Base-by-base conservation (phyloP, 441 rosid genomes). In the Biscutella laevigata region DNA sequence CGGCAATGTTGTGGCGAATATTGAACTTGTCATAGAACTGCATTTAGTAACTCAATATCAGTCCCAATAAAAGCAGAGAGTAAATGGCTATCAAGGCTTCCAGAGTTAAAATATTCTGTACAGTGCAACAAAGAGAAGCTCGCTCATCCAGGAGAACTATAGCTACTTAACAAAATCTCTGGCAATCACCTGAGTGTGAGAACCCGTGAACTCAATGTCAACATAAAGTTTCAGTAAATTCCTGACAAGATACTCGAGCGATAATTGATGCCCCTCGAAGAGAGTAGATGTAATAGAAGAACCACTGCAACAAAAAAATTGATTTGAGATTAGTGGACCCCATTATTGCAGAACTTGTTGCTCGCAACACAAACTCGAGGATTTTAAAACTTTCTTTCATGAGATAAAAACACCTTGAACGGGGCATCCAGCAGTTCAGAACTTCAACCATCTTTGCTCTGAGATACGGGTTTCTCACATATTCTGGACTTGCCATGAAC, bases 361-460 rank as follows among this genome's bases (percentile, higher is more conserved):
- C 61, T 44, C 22, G 52, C 57, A 53, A 59, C 56, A 38, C 19
- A 48, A 46, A 47, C 0, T 20, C n/a, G 51, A 53, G 39, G 6
- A 39, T 24, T 20, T 38, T 4, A 26, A 21, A 53, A 45, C 27
- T 26, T 40, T 38, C 0, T 38, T 24, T 10, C 36, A 46, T 27
- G 38, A 24, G 66, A 52, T 57, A 30, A 36, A 41, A 67, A 67
- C 42, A 89, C 97, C 96, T 82, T 74, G 86, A 56, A 39, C 86
- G 94, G 33, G 95, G 99, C 90, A 94, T 89, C 96, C 97, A 94
- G 75, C 95, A 84, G 58, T 94, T 86, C 80, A 89, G 76, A 27
- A 86, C 99, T 76, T 94, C 97, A 45, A 94, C 99, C 99, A 94
- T 89, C 77, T 89, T 94, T 59, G 96, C 94, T 71, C 99, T 83